Evolutionary conservation across 2,329 filamentous ascomycete species (phyloP).

Genomic region (Penicillium aurantiogriseum): DNA sequence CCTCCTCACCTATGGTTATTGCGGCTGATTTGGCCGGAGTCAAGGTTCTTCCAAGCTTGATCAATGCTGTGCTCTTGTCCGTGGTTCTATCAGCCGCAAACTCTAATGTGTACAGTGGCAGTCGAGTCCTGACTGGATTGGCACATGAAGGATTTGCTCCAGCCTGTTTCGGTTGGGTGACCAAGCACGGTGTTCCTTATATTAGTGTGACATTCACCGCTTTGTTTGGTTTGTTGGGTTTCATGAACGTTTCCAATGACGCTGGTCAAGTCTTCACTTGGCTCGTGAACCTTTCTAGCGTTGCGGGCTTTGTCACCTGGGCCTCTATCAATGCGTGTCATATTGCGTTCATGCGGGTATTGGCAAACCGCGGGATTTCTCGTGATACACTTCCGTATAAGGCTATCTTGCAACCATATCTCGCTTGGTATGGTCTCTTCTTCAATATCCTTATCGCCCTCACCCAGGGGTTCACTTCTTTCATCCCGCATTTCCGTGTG

Average conservation of each 20-base stretch:
- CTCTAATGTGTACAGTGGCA: slow-evolving; percentile 48
- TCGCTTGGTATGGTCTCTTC: slow-evolving; percentile 64
- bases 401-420: slow-evolving; percentile 61
- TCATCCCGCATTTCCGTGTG: slow-evolving; percentile 59
- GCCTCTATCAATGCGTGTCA: slow-evolving; percentile 53
- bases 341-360: slow-evolving; percentile 61
- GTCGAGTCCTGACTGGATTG: slow-evolving; percentile 67
- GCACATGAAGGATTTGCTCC: slow-evolving; percentile 48
- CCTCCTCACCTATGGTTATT: slow-evolving; percentile 43
- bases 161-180: slow-evolving; percentile 41
- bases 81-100: slow-evolving; percentile 44
- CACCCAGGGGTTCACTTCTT: slow-evolving; percentile 67
- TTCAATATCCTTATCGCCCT: slow-evolving; percentile 64
- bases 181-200: slow-evolving; percentile 44
- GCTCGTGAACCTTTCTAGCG: slow-evolving; percentile 36
- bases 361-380: slow-evolving; percentile 55
- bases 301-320: slow-evolving; percentile 38
- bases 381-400: slow-evolving; percentile 60
- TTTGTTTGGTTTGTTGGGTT: slow-evolving; percentile 63
- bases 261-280: slow-evolving; percentile 58
- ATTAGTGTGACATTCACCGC: slow-evolving; percentile 44
- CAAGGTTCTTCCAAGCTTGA: slow-evolving; percentile 37
- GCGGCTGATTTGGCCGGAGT: slow-evolving; percentile 40
- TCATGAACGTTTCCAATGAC: slow-evolving; percentile 64
- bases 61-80: slow-evolving; percentile 43